Base-by-base conservation (phyloP, 2,329 filamentous ascomycete genomes). In the Fonsecaea multimorphosa region DNA sequence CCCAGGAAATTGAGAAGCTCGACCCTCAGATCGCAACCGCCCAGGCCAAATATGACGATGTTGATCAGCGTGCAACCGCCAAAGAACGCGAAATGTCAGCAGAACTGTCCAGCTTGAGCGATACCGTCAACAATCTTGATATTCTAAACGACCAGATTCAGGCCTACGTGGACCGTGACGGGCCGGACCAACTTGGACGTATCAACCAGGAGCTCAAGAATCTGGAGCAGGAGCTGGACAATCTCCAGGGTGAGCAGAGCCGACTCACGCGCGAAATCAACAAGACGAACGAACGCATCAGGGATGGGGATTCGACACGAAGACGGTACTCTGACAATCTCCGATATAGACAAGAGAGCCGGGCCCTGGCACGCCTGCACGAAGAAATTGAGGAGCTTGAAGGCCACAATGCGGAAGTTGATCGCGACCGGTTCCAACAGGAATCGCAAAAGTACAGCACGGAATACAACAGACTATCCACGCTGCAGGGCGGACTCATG, bases 271-370 rank as follows among this genome's bases (percentile, higher is more conserved):
- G 85, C 27, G 86, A 90, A 62, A 87, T 91, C 67, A 95, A 96
- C 77, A 88, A 89, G 71, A 84, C 97, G 58, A 90, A 90, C 70
- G 86, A 91, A 56, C 89, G 92, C 59, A 85, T 93, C 58, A 87
- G 88, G 72, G 92, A 93, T 73, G 91, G 91, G 63, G 91, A 93
- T 69, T 87, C 89, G 65, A 93, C 89, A 63, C 94, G 93, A 79
- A 90, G 91, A 72, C 93, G 91, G 69, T 97, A 99, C 72, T 84
- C 84, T 24, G 93, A 98, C 76, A 99, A 99, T 73, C 81, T 98
- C 58, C 89, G 89, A 68, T 97, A 93, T 76, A 91, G 95, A 64
- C 89, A 90, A 74, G 89, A 91, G 67, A 83, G 87, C 63, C 85
- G 87, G 61, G 84, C 89, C 40, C 83, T 97, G 1, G 84, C 91